Conservation (phyloP, 768 basidiomycete species). For the Amanita jacksonii region DNA sequence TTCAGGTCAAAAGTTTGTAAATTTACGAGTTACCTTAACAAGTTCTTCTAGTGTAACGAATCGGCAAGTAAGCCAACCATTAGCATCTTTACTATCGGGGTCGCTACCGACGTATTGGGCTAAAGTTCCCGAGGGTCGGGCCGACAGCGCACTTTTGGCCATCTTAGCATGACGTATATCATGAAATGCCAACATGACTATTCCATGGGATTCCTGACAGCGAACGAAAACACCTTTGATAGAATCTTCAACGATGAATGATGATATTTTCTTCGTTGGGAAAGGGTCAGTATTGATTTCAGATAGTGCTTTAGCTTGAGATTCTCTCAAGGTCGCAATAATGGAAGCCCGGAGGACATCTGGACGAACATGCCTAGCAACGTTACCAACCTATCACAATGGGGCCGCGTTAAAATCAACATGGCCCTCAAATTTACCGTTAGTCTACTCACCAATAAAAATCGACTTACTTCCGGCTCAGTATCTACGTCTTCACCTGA, state of each 20-base stretch:
- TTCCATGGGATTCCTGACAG: constrained; percentile 39
- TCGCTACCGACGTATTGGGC: constrained; percentile 23
- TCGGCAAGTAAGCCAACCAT: constrained; percentile 28
- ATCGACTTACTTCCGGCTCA: constrained; percentile 2
- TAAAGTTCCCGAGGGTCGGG: constrained; percentile 18
- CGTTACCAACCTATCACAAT: constrained; percentile 24
- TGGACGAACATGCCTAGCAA: constrained; percentile 21
- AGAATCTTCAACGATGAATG: constrained; percentile 2
- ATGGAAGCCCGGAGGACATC: constrained; percentile 21
- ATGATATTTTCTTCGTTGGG: background rate
- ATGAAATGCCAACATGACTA: constrained; percentile 51
- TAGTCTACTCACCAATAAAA: constrained; percentile 1
- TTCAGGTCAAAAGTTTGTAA: constrained; percentile 2
- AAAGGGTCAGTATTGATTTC: background rate
- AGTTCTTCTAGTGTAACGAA: constrained; percentile 39
- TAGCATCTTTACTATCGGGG: constrained; percentile 15
- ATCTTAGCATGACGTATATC: constrained; percentile 46
- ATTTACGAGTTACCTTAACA: constrained; percentile 25
- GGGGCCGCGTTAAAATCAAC: background rate
- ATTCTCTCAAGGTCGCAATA: background rate
- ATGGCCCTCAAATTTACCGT: background rate
- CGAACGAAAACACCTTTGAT: constrained; percentile 52
- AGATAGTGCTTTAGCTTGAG: background rate
- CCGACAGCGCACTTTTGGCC: constrained; percentile 33
- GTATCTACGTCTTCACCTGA: constrained; percentile 14